Conservation (phyloP, 345 rosid genomes). For the Eucalyptus paniculata region DNA sequence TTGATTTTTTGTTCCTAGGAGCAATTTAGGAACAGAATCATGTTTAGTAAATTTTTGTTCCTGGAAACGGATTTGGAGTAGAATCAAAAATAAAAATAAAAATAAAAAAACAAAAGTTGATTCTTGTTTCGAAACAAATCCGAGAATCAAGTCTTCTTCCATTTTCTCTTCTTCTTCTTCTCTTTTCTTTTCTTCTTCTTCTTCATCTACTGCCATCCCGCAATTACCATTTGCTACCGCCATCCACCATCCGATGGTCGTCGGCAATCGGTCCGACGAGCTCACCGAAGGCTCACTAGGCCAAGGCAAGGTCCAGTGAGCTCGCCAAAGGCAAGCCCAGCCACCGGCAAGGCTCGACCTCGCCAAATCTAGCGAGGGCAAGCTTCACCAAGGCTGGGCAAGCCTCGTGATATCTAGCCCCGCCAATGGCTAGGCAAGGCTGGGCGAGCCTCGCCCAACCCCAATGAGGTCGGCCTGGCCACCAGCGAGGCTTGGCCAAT, state of each 20-base stretch:
- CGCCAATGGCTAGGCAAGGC: accelerated
- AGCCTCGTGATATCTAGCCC: accelerated
- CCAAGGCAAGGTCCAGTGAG: too few relatives aligned
- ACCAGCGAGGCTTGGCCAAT: accelerated
- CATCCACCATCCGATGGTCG: accelerated
- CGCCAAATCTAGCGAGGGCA: accelerated
- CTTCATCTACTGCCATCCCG: too few relatives aligned
- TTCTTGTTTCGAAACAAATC: too few relatives aligned
- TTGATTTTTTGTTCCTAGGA: accelerated
- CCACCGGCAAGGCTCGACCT: too few relatives aligned
- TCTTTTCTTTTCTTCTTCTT: too few relatives aligned
- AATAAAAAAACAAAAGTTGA: too few relatives aligned
- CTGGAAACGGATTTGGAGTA: accelerated
- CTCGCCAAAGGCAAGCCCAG: accelerated
- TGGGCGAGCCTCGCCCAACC: accelerated
- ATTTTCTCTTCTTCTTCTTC: too few relatives aligned
- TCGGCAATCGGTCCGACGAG: accelerated
- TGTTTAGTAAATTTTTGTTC: accelerated
- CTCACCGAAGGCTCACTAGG: accelerated
- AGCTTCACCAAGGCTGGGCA: too few relatives aligned
- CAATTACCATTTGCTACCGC: accelerated
- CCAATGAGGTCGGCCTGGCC: accelerated
- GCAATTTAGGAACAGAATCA: too few relatives aligned
- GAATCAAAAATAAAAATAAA: too few relatives aligned
- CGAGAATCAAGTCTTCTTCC: accelerated